These are phyloP conservation scores for Suillus brevipes DNA, from an alignment of 768 basidiomycete species.

Conservation along the genomic window DNA sequence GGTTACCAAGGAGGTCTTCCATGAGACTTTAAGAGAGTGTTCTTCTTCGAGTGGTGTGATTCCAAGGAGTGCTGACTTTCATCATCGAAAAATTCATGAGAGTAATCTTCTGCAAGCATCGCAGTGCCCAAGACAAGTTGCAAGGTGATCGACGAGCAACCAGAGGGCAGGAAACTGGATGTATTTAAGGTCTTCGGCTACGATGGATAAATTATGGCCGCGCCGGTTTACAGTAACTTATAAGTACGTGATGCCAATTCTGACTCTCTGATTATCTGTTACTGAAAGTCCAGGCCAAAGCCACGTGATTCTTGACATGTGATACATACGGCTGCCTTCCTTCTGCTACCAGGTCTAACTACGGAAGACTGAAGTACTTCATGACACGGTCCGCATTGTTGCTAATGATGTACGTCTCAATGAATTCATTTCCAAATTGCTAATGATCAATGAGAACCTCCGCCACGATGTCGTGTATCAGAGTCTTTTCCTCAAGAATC, in stretches of 20 bases:
- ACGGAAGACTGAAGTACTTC: background rate
- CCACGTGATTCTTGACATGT: background rate
- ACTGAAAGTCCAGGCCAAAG: background rate
- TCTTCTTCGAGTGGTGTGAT: conserved; percentile 49
- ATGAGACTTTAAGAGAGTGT: conserved; percentile 79
- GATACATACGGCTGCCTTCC: background rate
- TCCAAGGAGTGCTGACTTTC: conserved; percentile 21
- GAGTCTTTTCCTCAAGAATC: conserved; percentile 35
- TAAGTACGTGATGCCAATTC: background rate
- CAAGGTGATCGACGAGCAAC: background rate
- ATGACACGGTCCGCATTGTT: background rate
- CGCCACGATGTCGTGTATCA: conserved; percentile 30
- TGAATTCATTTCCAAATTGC: background rate
- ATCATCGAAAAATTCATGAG: conserved; percentile 21
- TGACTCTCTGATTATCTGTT: background rate
- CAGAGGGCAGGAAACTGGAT: conserved; percentile 4
- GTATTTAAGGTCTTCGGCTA: conserved; percentile 36
- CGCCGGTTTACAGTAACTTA: background rate
- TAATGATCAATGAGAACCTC: conserved; percentile 39
- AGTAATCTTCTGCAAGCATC: conserved; percentile 30
- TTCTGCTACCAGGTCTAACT: too few relatives aligned
- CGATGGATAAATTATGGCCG: background rate
- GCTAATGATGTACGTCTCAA: background rate
- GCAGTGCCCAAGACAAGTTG: conserved; percentile 3
- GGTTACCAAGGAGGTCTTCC: conserved; percentile 81